Conservation (phyloP, 108 stramenopile genomes). For the Mediolabrus comicus region DNA sequence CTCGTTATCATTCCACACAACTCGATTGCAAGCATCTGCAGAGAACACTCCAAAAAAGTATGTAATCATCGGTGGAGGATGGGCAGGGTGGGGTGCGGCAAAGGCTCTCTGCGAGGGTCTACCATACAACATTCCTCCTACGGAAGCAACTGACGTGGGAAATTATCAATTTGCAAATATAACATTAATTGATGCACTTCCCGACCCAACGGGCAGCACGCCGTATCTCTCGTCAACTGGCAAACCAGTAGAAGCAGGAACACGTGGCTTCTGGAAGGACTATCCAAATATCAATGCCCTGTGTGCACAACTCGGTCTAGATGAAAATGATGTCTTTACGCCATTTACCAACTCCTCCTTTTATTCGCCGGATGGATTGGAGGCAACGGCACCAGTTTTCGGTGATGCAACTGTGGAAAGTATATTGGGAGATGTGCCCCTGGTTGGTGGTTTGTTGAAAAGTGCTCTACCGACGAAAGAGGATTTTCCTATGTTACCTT, state of each 20-base stretch:
- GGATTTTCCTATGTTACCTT: slow-evolving; percentile 72
- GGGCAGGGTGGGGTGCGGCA: slow-evolving; percentile 95
- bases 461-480: neutral
- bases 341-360: slow-evolving; percentile 90
- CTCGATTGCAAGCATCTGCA: neutral
- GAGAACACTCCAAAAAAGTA: slow-evolving; percentile 42
- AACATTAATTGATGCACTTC: slow-evolving; percentile 83
- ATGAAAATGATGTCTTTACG: slow-evolving; percentile 80
- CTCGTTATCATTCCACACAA: neutral
- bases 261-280: slow-evolving; percentile 93
- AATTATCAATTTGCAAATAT: slow-evolving; percentile 51
- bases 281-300: slow-evolving; percentile 92
- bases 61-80: slow-evolving; percentile 89
- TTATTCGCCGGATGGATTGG: slow-evolving; percentile 92
- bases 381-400: slow-evolving; percentile 89
- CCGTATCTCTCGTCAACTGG: slow-evolving; percentile 73
- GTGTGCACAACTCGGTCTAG: slow-evolving; percentile 63
- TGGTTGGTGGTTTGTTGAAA: slow-evolving; percentile 15
- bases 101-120: slow-evolving; percentile 76
- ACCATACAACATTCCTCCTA: neutral
- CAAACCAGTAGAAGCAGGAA: slow-evolving; percentile 84
- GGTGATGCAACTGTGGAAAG: slow-evolving; percentile 55
- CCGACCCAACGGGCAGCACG: slow-evolving; percentile 72
- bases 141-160: slow-evolving; percentile 29
- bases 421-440: slow-evolving; percentile 22